A percentile compares a stretch with the other conserved stretches of the same genome.
Conservation (phyloP, 208 protist species). For the Acanthamoeba lugdunensis region DNA sequence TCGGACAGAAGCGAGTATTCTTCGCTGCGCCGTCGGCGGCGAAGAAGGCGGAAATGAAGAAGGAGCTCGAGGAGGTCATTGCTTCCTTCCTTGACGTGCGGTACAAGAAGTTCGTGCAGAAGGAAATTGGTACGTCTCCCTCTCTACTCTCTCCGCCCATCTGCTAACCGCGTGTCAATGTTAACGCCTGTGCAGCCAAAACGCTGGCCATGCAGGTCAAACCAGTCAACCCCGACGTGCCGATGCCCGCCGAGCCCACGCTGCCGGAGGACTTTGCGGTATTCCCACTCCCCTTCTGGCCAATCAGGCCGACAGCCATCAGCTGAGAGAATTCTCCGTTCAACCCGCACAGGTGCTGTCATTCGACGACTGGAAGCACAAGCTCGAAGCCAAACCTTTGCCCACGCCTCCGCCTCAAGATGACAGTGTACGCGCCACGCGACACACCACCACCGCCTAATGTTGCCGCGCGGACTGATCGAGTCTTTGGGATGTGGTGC, state of each 20-base stretch:
- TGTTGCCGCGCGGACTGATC: too few relatives aligned
- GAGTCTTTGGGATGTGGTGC: too few relatives aligned
- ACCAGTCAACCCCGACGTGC: neutral
- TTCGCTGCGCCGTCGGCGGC: slow-evolving; percentile 20
- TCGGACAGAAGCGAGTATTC: slow-evolving; percentile 50
- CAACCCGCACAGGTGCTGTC: neutral
- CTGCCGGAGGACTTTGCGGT: neutral
- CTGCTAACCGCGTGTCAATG: neutral
- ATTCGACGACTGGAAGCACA: slow-evolving; percentile 2
- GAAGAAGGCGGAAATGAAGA: slow-evolving; percentile 52
- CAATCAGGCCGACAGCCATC: too few relatives aligned
- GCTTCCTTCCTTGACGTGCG: neutral
- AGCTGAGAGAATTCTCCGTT: neutral
- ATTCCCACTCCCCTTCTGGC: neutral
- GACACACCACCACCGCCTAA: too few relatives aligned
- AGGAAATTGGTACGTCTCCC: slow-evolving; percentile 11
- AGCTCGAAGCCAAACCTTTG: slow-evolving; percentile 22
- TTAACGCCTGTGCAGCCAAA: neutral
- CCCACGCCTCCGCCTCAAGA: neutral
- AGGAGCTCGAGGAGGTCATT: slow-evolving; percentile 51
- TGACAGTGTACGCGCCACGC: neutral
- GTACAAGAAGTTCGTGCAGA: slow-evolving; percentile 58
- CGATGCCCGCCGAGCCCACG: neutral
- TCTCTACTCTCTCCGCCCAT: neutral
- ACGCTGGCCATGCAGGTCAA: slow-evolving; percentile 37